Evolutionary conservation across 768 basidiomycete species (phyloP).

Genomic region (Tulasnella sp.): DNA sequence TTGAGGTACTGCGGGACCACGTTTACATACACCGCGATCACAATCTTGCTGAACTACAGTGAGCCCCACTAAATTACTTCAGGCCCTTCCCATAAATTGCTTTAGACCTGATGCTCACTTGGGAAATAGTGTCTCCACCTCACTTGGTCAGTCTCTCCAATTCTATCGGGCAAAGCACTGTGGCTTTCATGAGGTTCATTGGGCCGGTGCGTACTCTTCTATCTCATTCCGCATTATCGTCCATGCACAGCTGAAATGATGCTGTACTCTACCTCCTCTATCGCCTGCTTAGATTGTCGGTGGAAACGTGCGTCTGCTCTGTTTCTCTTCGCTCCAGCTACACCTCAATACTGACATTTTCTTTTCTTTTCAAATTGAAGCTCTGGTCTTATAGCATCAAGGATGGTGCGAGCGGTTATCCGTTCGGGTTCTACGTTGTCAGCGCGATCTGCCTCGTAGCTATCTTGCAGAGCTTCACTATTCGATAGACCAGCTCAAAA

Average conservation of each 20-base stretch:
- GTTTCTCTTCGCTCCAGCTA: slow-evolving; percentile 9
- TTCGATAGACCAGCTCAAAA: slow-evolving; percentile 34
- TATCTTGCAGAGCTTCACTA: slow-evolving; percentile 61
- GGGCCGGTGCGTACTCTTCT: slow-evolving; percentile 43
- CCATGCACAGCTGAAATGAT: no score
- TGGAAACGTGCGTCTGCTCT: slow-evolving; percentile 49
- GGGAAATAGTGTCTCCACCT: slow-evolving; percentile 71
- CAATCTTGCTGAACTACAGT: slow-evolving; percentile 83
- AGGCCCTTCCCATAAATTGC: no score
- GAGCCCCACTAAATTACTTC: slow-evolving; percentile 21
- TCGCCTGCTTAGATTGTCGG: slow-evolving; percentile 48
- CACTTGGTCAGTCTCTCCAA: slow-evolving; percentile 83
- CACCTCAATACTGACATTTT: not conserved
- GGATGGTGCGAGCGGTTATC: slow-evolving; percentile 57
- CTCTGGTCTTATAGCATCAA: slow-evolving; percentile 65
- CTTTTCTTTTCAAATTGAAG: slow-evolving; percentile 29
- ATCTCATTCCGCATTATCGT: no score
- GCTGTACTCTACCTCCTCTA: no score
- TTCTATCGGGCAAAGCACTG: slow-evolving; percentile 90
- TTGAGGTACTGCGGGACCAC: slow-evolving; percentile 79
- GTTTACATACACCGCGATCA: slow-evolving; percentile 83
- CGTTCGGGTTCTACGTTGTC: slow-evolving; percentile 62
- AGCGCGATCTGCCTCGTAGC: slow-evolving; percentile 48
- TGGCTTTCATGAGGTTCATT: slow-evolving; percentile 82
- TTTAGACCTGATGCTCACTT: not conserved